Percentiles rank a stretch among this genome's conserved stretches.
These are phyloP conservation scores for Leptographium lundbergii DNA, from an alignment of 2,329 filamentous ascomycete genomes.

Conservation along the genomic window DNA sequence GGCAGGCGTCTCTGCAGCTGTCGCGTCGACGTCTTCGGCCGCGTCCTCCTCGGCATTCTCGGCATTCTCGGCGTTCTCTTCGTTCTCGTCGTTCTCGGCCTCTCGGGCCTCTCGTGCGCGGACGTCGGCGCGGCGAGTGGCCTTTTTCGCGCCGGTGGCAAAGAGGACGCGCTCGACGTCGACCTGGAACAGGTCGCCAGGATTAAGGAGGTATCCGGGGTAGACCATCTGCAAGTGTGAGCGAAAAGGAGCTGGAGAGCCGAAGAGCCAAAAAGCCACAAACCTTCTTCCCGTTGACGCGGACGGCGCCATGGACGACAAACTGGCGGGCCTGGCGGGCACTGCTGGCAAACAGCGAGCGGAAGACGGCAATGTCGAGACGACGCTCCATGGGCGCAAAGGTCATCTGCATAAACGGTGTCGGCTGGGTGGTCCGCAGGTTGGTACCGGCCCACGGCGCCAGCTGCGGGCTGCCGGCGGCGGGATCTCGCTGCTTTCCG, in stretches of 20 bases:
- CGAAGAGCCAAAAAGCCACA: constrained; percentile 7
- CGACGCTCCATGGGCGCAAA: constrained; percentile 85
- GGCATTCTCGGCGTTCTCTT: constrained; percentile 11
- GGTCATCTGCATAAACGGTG: constrained; percentile 93
- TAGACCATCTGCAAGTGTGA: constrained; percentile 59
- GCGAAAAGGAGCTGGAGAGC: background rate
- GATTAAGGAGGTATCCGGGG: constrained; percentile 88
- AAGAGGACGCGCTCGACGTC: constrained; percentile 78
- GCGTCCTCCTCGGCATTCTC: constrained; percentile 13
- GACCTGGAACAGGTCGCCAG: constrained; percentile 96
- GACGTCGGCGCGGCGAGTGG: constrained; percentile 15
- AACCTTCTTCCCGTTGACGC: constrained; percentile 93
- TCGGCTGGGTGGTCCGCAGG: constrained; percentile 30
- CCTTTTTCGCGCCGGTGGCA: constrained; percentile 68
- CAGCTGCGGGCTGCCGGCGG: background rate
- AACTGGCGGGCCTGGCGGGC: constrained; percentile 88
- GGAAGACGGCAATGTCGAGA: constrained; percentile 87
- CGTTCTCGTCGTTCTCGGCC: constrained; percentile 12
- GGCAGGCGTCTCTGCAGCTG: background rate
- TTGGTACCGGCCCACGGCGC: constrained; percentile 11
- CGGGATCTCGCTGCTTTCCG: constrained; percentile 36
- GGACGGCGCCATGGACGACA: constrained; percentile 83
- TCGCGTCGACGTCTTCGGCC: constrained; percentile 11
- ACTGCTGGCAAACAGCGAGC: constrained; percentile 88
- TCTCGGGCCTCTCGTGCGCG: constrained; percentile 15